Evolutionary conservation across 805 yeast species (phyloP).

Genomic region (Suhomyces vadensis): DNA sequence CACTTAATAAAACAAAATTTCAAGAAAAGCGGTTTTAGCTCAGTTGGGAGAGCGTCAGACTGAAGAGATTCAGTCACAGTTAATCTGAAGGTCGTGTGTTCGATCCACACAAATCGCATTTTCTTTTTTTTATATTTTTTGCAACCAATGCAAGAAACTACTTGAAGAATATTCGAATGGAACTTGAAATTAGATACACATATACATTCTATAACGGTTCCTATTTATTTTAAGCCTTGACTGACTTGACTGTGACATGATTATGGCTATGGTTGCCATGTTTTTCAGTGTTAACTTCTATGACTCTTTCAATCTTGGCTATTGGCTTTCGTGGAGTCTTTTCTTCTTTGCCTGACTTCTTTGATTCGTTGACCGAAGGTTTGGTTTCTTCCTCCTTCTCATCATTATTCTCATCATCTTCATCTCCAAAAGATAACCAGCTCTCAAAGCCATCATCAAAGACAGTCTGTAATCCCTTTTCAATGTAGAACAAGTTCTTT

Average conservation of each 20-base stretch:
- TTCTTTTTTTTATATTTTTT: conserved; percentile 14
- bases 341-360: neutral
- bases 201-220: too few relatives aligned
- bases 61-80: conserved; percentile 35
- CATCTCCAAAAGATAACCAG: conserved; percentile 32
- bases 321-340: neutral
- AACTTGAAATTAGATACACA: too few relatives aligned
- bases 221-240: conserved; percentile 4
- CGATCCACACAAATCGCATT: conserved; percentile 77
- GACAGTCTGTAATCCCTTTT: conserved; percentile 24
- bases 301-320: neutral
- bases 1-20: too few relatives aligned
- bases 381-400: conserved; percentile 3
- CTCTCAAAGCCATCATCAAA: conserved; percentile 47
- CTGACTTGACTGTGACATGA: conserved; percentile 9
- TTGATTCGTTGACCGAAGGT: neutral
- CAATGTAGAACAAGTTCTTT: conserved; percentile 30
- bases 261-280: conserved; percentile 11
- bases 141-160: conserved; percentile 3
- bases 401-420: neutral
- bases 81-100: conserved; percentile 86
- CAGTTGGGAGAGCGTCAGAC: conserved; percentile 44
- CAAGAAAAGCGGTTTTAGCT: conserved; percentile 31
- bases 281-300: conserved; percentile 6
- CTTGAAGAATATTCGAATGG: neutral